Conservation (phyloP, 495 filamentous ascomycete species). For the Neurospora sp. region DNA sequence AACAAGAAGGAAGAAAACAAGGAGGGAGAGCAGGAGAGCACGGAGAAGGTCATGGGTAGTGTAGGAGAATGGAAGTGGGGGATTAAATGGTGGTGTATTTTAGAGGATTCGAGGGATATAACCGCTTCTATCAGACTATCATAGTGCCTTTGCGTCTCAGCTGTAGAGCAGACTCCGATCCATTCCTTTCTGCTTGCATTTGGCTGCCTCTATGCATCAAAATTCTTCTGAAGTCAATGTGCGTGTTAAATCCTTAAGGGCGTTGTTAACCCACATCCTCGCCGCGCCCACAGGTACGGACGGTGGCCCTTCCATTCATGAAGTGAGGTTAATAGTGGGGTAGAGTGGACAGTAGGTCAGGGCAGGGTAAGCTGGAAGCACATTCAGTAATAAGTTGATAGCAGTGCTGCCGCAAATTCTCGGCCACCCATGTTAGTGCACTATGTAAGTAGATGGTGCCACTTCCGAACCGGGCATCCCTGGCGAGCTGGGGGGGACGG, state of each 20-base stretch:
- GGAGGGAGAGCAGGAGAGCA: background rate
- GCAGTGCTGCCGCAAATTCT: background rate
- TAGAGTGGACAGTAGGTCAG: background rate
- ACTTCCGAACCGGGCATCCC: background rate
- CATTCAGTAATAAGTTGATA: too few species aligned
- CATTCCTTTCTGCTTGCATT: background rate
- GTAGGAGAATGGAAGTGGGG: background rate
- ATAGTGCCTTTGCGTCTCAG: background rate
- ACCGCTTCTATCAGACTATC: background rate
- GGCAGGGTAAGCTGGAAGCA: too few species aligned
- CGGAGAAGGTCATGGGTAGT: background rate
- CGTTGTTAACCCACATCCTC: background rate
- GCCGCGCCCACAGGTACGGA: background rate
- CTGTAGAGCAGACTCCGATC: background rate
- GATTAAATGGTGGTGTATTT: background rate
- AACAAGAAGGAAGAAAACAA: background rate
- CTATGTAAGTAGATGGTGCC: background rate
- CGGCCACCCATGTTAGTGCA: background rate
- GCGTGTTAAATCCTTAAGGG: background rate
- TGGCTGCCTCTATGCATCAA: background rate
- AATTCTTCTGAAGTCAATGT: background rate
- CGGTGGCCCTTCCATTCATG: background rate
- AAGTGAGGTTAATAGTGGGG: background rate
- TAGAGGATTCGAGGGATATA: background rate
- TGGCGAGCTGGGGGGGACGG: background rate